Conservation (phyloP, 768 basidiomycete species). For the Lactarius trivialis region DNA sequence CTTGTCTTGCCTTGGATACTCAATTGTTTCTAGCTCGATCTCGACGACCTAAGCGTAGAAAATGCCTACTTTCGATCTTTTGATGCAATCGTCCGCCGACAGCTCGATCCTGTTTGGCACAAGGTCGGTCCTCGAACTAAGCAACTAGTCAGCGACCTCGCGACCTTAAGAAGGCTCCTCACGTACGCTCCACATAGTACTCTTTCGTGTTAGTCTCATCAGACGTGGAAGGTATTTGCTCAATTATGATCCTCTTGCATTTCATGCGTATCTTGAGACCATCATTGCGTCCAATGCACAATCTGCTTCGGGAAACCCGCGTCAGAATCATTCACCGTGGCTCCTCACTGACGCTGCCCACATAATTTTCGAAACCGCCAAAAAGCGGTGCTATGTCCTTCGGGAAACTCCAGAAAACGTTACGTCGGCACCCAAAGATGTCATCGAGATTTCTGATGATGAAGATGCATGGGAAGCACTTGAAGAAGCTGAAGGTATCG, state of each 20-base stretch:
- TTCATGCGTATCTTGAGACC: constrained; percentile 87
- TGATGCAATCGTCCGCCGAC: constrained; percentile 78
- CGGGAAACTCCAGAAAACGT: constrained; percentile 20
- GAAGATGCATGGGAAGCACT: constrained; percentile 72
- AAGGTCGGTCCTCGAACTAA: constrained; percentile 90
- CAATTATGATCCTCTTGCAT: constrained; percentile 85
- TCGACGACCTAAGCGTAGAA: constrained; percentile 89
- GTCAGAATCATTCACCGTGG: constrained; percentile 78
- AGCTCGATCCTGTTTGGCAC: constrained; percentile 94
- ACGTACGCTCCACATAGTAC: constrained; percentile 40
- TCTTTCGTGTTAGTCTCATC: background rate
- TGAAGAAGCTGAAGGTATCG: constrained; percentile 50
- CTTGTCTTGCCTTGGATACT: background rate
- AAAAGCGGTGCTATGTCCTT: constrained; percentile 71
- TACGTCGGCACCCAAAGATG: constrained; percentile 25
- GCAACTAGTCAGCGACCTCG: constrained; percentile 84
- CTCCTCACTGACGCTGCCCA: constrained; percentile 90
- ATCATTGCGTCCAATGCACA: constrained; percentile 60
- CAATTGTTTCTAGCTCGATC: constrained; percentile 60
- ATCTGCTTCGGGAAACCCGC: constrained; percentile 43
- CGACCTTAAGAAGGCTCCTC: constrained; percentile 75
- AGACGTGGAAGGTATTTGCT: constrained; percentile 61
- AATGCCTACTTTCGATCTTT: constrained; percentile 94
- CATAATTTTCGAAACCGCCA: constrained; percentile 73
- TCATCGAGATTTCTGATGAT: constrained; percentile 44